Conservation (phyloP, 306 rosid genomes). For the Sindora glabra region DNA sequence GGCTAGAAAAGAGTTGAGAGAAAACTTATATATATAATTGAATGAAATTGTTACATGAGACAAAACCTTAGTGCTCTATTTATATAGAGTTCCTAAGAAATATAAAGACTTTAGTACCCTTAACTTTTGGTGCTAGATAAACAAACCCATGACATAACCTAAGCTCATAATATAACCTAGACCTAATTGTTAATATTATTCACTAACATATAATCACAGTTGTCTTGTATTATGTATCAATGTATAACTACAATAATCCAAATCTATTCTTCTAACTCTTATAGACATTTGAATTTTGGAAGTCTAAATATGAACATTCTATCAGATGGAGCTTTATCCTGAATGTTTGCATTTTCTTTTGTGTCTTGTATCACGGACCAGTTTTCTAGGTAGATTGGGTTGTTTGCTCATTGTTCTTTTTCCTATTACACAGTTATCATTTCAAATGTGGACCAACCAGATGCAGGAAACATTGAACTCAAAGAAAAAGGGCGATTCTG, state of each 20-base stretch:
- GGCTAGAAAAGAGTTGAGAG: too few species aligned
- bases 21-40: too few species aligned
- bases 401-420: background rate
- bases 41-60: too few species aligned
- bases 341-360: background rate
- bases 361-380: background rate
- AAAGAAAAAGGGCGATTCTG: constrained; percentile 83
- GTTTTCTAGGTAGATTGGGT: background rate
- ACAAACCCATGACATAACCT: too few species aligned
- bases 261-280: background rate
- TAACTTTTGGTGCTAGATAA: too few species aligned
- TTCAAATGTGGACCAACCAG: constrained; percentile 99
- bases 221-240: background rate
- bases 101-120: too few species aligned
- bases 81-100: too few species aligned
- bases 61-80: too few species aligned
- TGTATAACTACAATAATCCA: background rate
- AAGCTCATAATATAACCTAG: too few species aligned
- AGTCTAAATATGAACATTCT: background rate
- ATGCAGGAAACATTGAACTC: constrained; percentile 90
- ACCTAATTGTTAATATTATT: too few species aligned
- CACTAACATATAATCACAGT: background rate
- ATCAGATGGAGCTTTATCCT: background rate
- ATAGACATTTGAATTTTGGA: background rate
- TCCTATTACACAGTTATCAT: constrained; percentile 63